Percentiles rank a stretch among this genome's conserved stretches.
These are phyloP conservation scores for Backusella australiensis DNA, from an alignment of 192 early-diverging fungal genomes.

Conservation along the genomic window DNA sequence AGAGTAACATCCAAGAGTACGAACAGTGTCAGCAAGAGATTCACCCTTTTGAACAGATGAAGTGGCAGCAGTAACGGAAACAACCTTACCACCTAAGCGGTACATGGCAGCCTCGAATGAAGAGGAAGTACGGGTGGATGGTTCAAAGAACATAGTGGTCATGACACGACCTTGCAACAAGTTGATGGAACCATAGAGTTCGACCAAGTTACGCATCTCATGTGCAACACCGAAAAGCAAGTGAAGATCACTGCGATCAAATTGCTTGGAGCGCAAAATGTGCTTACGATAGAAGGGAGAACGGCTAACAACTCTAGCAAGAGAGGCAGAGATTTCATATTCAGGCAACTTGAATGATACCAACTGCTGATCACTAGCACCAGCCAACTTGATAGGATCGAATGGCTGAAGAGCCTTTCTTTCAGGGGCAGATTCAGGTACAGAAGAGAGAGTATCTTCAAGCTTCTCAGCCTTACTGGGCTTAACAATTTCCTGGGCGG, in stretches of 20 bases:
- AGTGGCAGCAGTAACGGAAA: constrained; percentile 76
- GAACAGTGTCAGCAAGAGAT: constrained; percentile 89
- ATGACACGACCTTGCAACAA: constrained; percentile 89
- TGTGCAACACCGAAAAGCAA: constrained; percentile 92
- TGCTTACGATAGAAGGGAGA: constrained; percentile 94
- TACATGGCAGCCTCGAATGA: constrained; percentile 95
- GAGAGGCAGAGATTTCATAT: constrained; percentile 34
- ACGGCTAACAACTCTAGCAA: constrained; percentile 53
- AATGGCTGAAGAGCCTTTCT: constrained; percentile 13
- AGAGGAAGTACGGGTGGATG: constrained; percentile 89
- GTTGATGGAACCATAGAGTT: constrained; percentile 83
- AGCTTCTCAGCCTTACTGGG: neutral
- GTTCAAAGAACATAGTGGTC: constrained; percentile 95
- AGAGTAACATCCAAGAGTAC: constrained; percentile 89
- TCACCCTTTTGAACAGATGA: constrained; percentile 97
- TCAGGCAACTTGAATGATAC: constrained; percentile 1
- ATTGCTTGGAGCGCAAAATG: constrained; percentile 90
- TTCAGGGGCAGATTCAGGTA: constrained; percentile 7
- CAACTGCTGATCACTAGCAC: constrained; percentile 20
- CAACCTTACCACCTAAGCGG: constrained; percentile 89
- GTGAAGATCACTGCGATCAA: constrained; percentile 91
- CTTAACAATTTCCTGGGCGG: constrained; percentile 9
- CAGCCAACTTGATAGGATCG: constrained; percentile 25
- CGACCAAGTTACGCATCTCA: constrained; percentile 95
- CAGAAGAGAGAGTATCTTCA: neutral